These are phyloP conservation scores for Paramyrothecium roridum DNA, from an alignment of 2,329 filamentous ascomycete genomes.

Conservation along the genomic window DNA sequence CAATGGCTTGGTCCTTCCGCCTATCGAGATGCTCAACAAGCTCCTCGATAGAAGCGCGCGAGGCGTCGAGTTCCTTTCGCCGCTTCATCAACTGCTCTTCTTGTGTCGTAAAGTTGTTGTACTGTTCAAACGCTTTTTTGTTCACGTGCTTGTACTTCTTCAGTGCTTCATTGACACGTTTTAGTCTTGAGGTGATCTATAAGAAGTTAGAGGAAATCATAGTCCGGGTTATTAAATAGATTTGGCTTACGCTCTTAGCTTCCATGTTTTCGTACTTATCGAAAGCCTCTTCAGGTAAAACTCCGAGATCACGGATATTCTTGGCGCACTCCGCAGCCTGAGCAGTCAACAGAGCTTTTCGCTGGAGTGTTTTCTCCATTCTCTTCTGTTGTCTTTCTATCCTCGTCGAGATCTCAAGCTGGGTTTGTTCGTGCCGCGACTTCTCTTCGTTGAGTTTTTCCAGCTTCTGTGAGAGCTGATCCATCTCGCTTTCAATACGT, in stretches of 20 bases:
- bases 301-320: slow-evolving; percentile 89
- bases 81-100: slow-evolving; percentile 83
- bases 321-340: slow-evolving; percentile 79
- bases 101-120: slow-evolving; percentile 93
- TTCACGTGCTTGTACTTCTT: slow-evolving; percentile 99
- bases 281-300: slow-evolving; percentile 90
- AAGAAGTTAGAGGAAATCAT: slow-evolving; percentile 4
- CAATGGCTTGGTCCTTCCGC: slow-evolving; percentile 95
- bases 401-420: slow-evolving; percentile 70
- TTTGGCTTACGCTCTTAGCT: slow-evolving; percentile 63
- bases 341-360: slow-evolving; percentile 74
- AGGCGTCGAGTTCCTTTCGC: slow-evolving; percentile 81
- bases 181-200: slow-evolving; percentile 65
- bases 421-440: slow-evolving; percentile 64
- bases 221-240: slow-evolving; percentile 2
- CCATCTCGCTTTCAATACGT: slow-evolving; percentile 73
- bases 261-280: slow-evolving; percentile 85
- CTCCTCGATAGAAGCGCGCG: slow-evolving; percentile 83
- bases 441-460: slow-evolving; percentile 52
- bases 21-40: slow-evolving; percentile 91
- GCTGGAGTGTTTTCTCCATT: slow-evolving; percentile 89
- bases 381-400: slow-evolving; percentile 86
- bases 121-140: slow-evolving; percentile 99
- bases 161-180: slow-evolving; percentile 86
- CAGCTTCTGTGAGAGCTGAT: slow-evolving; percentile 45